These are phyloP conservation scores for Candida parachauliodes DNA, from an alignment of 805 yeast genomes.

Conservation along the genomic window DNA sequence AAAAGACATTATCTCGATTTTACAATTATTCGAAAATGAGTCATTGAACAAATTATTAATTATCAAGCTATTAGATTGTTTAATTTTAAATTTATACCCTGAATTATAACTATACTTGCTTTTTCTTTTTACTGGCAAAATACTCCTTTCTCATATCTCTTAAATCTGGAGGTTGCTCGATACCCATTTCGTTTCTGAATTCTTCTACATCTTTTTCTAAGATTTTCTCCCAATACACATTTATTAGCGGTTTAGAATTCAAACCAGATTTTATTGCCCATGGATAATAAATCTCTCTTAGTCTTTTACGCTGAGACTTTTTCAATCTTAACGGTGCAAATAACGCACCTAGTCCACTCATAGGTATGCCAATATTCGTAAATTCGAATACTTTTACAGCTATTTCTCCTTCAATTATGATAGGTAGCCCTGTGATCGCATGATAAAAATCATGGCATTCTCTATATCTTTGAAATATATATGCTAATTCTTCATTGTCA, in stretches of 20 bases:
- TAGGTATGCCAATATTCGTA: constrained; percentile 88
- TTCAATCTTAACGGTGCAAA: constrained; percentile 81
- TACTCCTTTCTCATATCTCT: constrained; percentile 54
- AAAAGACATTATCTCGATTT: constrained; percentile 13
- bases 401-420: constrained; percentile 93
- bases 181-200: constrained; percentile 66
- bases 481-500: constrained; percentile 86
- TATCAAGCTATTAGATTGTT: constrained; percentile 19
- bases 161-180: constrained; percentile 72
- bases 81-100: constrained; percentile 21
- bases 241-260: constrained; percentile 70
- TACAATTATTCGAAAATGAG: constrained; percentile 15
- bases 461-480: constrained; percentile 87
- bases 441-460: constrained; percentile 98
- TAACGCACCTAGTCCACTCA: constrained; percentile 92
- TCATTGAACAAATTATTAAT: constrained; percentile 20
- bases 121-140: constrained; percentile 16
- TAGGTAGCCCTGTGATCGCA: constrained; percentile 85
- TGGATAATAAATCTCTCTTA: constrained; percentile 72
- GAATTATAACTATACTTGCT: constrained; percentile 10
- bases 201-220: constrained; percentile 70
- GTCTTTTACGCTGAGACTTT: constrained; percentile 56
- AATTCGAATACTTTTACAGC: constrained; percentile 91
- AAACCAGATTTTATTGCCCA: constrained; percentile 82
- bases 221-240: constrained; percentile 88